Conservation (phyloP, 176 grass and related monocot species). For the sorghum (Sorghum bicolor) region DNA sequence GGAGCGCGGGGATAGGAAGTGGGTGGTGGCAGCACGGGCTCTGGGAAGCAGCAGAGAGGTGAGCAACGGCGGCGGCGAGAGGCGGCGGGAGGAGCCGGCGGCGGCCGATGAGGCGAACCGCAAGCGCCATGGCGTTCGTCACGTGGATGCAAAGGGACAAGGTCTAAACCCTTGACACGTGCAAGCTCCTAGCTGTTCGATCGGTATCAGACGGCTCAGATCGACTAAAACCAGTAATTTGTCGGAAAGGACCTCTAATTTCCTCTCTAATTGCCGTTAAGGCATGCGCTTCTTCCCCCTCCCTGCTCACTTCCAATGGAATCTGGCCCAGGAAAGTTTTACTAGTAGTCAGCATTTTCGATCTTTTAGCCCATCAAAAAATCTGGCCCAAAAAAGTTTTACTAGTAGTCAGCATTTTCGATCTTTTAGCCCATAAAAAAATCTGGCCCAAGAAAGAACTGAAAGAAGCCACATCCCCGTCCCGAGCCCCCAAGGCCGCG, state of each 20-base stretch:
- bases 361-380: no score
- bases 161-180: background rate
- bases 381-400: no score
- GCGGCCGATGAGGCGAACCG: constrained; percentile 38
- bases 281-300: background rate
- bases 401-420: no score
- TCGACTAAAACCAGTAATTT: background rate
- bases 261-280: background rate
- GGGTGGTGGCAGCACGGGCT: background rate
- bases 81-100: constrained; percentile 19
- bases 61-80: background rate
- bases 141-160: background rate
- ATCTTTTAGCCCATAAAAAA: no score
- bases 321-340: no score
- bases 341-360: no score
- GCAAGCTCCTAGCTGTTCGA: background rate
- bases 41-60: background rate
- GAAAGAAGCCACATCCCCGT: no score
- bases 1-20: background rate
- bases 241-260: background rate
- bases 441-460: no score
- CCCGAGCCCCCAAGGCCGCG: no score
- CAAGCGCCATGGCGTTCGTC: constrained; percentile 32
- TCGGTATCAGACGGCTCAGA: background rate
- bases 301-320: no score